These are phyloP conservation scores for Lachancea dasiensis DNA, from an alignment of 805 yeast genomes.

Conservation along the genomic window DNA sequence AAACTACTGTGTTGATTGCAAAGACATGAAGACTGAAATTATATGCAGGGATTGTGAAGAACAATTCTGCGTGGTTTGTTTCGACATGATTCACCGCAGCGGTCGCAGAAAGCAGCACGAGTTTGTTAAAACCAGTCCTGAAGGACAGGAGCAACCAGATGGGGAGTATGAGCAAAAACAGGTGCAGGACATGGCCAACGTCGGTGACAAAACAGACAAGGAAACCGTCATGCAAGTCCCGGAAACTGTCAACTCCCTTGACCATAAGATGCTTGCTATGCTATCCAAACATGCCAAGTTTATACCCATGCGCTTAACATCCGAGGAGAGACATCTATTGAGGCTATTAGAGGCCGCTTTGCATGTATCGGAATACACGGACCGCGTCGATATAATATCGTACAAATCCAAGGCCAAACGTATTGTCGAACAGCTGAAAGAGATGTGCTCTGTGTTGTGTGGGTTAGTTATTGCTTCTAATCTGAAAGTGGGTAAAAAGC, in stretches of 20 bases:
- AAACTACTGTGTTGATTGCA: slow-evolving; percentile 59
- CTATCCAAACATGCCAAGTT: slow-evolving; percentile 43
- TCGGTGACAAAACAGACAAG: slow-evolving; percentile 14
- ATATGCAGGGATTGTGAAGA: slow-evolving; percentile 59
- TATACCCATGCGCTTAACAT: slow-evolving; percentile 63
- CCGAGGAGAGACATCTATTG: slow-evolving; percentile 62
- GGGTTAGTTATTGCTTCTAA: slow-evolving; percentile 76
- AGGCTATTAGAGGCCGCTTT: slow-evolving; percentile 69
- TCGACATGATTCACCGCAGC: slow-evolving; percentile 59
- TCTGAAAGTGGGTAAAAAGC: slow-evolving; percentile 59
- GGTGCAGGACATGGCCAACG: slow-evolving; percentile 15
- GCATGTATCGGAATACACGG: slow-evolving; percentile 75
- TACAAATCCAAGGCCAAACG: slow-evolving; percentile 64
- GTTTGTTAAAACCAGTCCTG: slow-evolving; percentile 23
- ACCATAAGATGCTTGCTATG: slow-evolving; percentile 32
- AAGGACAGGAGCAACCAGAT: slow-evolving; percentile 15
- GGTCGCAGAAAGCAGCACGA: slow-evolving; percentile 52
- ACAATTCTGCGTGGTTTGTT: slow-evolving; percentile 64
- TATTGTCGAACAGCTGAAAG: slow-evolving; percentile 64
- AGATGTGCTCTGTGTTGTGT: slow-evolving; percentile 71
- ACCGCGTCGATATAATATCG: slow-evolving; percentile 64
- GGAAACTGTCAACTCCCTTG: slow-evolving; percentile 18
- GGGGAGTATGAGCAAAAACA: slow-evolving; percentile 14
- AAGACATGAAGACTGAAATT: slow-evolving; percentile 65
- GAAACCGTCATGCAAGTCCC: slow-evolving; percentile 18